A percentile compares a stretch with the other conserved stretches of the same genome.
Evolutionary conservation across 257 asterid genomes (phyloP).

Genomic region (Nicotiana tabacum): DNA sequence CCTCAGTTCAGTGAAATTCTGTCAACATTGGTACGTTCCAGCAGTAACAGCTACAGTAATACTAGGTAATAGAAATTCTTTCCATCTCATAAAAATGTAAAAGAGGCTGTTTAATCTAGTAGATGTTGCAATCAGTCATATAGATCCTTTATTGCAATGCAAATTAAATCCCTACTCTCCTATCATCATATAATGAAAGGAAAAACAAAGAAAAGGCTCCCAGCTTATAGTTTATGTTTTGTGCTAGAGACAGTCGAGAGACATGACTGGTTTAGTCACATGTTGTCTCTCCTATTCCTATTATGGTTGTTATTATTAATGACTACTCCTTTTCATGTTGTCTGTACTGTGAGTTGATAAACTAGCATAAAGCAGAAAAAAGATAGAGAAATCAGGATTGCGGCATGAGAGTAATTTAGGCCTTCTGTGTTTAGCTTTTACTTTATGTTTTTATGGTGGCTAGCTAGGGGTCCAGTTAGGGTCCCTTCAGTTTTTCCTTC

Average conservation of each 20-base stretch:
- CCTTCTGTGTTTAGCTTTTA: constrained; percentile 18
- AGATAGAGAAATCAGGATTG: constrained; percentile 10
- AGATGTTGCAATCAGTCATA: constrained; percentile 13
- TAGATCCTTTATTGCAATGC: background rate
- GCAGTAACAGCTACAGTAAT: constrained; percentile 27
- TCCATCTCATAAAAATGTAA: constrained; percentile 6
- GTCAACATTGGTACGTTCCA: constrained; percentile 42
- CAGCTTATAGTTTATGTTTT: background rate
- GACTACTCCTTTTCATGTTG: background rate
- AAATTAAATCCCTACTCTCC: background rate
- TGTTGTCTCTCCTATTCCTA: background rate
- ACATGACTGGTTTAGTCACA: background rate
- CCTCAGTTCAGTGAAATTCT: constrained; percentile 79
- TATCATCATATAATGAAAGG: background rate
- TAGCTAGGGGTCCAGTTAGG: constrained; percentile 20
- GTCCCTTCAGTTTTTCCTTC: constrained; percentile 21
- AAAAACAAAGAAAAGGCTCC: background rate
- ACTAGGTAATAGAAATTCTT: constrained; percentile 38
- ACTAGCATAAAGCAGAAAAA: constrained; percentile 6
- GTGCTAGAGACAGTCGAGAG: background rate
- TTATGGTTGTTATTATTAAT: background rate
- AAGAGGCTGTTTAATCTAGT: constrained; percentile 11
- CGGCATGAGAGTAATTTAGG: constrained; percentile 14
- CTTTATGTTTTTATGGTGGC: constrained; percentile 34
- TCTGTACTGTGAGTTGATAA: background rate